Percentiles rank a stretch among this genome's conserved stretches.
phyloP scores from a whole-genome alignment of 805 yeast genomes.

The Starmerella potacharoeniae region DNA sequence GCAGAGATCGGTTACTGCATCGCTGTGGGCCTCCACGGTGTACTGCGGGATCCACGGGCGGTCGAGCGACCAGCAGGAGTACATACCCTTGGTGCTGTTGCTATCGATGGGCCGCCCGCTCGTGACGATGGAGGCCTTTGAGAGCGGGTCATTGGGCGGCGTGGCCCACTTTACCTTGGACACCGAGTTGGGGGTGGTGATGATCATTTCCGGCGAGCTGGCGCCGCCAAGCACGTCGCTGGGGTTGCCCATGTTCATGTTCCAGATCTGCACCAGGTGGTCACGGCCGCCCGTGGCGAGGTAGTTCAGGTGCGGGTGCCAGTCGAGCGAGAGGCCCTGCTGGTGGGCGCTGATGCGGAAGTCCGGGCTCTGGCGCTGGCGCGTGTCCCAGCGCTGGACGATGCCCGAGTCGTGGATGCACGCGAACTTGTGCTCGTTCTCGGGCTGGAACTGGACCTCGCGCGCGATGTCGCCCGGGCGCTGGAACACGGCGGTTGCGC shows the following conservation, averaged over 20 bases:
- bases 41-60: conserved; percentile 63
- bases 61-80: conserved; percentile 23
- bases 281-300: conserved; percentile 91
- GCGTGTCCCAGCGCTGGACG: conserved; percentile 75
- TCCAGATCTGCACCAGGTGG: conserved; percentile 70
- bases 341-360: conserved; percentile 75
- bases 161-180: conserved; percentile 61
- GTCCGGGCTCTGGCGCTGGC: conserved; percentile 54
- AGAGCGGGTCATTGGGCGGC: conserved; percentile 21
- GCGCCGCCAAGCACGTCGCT: conserved; percentile 22
- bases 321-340: conserved; percentile 76
- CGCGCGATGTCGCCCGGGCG: conserved; percentile 64
- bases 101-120: conserved; percentile 19
- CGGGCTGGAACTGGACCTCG: conserved; percentile 45
- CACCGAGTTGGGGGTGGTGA: conserved; percentile 68
- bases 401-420: conserved; percentile 85
- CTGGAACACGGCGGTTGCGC: conserved; percentile 40
- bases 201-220: conserved; percentile 53
- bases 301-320: conserved; percentile 76
- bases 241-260: conserved; percentile 33
- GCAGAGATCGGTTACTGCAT: conserved; percentile 43
- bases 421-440: conserved; percentile 44
- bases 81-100: conserved; percentile 7
- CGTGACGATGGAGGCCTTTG: conserved; percentile 14
- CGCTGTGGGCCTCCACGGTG: conserved; percentile 39